These are phyloP conservation scores for Meyerozyma athensensis DNA, from an alignment of 1,139 yeast species.

Conservation along the genomic window DNA sequence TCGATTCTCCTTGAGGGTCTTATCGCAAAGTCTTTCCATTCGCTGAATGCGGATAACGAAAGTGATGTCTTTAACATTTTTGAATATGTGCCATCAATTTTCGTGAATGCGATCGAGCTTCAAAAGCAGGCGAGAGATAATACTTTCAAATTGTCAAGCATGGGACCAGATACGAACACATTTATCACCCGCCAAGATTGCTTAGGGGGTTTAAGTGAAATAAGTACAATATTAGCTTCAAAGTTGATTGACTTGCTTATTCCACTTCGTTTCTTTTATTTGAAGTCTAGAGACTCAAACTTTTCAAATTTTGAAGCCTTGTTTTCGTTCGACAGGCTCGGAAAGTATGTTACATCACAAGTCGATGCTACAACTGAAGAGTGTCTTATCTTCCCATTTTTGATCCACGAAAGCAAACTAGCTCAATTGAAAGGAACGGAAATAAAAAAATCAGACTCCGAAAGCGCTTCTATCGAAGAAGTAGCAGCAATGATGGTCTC, in stretches of 20 bases:
- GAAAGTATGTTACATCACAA: conserved; percentile 10
- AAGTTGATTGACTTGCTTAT: conserved; percentile 30
- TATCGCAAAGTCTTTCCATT: background rate
- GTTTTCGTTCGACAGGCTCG: conserved; percentile 18
- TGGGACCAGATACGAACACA: conserved; percentile 3
- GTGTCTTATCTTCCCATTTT: background rate
- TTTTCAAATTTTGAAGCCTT: conserved; percentile 27
- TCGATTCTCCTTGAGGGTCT: conserved; percentile 2
- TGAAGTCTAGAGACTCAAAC: conserved; percentile 22
- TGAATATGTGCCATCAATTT: conserved; percentile 4
- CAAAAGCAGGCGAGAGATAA: conserved; percentile 1
- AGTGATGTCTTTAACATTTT: conserved; percentile 5
- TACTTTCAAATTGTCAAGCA: background rate
- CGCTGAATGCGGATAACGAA: conserved; percentile 3
- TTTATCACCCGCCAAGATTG: conserved; percentile 8
- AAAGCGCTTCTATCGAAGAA: conserved; percentile 1
- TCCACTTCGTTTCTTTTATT: conserved; percentile 30
- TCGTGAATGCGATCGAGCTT: background rate
- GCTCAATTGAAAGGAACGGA: background rate
- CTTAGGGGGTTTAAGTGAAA: conserved; percentile 15
- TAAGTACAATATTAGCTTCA: conserved; percentile 23
- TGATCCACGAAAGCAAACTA: conserved; percentile 1
- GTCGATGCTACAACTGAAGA: background rate
- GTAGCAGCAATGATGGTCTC: background rate
- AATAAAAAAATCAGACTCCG: background rate